Evolutionary conservation across 2,329 filamentous ascomycete species (phyloP), one percentile per base, ranked within the genome.

Genomic region (Cladosporium sp.): DNA sequence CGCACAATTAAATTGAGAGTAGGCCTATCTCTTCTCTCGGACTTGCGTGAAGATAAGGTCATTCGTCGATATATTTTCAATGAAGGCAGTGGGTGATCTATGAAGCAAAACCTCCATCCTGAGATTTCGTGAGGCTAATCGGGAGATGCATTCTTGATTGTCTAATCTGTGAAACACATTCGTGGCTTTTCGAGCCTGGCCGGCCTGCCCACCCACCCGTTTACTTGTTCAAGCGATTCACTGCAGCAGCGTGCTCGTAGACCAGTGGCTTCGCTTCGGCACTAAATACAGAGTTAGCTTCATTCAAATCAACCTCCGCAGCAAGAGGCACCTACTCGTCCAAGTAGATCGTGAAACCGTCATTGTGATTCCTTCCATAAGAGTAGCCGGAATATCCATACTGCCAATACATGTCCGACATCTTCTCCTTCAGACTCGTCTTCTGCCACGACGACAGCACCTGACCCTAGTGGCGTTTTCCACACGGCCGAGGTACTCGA

Each of bases 361-460:
- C 78, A 38, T 81, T 66, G 44, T 80, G 67, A 59, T 81, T 81
- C 37, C 71, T 69, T 1, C 78, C 77, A 34, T 77, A 79, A 3
- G 76, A 79, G 57, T 73, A 80, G 0, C 67, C 68, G 4, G 68
- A 71, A 55, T 66, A 80, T 0, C 78, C 78, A 55, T 69, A 80
- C 54, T 81, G 79, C 78, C 78, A 81, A 64, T 73, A 81, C 70
- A 80, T 69, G 54, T 80, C 77, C 2, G 74, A 65, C 61, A 81
- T 68, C 56, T 73, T 71, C 58, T 77, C 70, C 50, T 73, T 64
- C 6, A 77, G 56, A 12, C 65, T 69, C 4, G 76, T 76, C 19
- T 68, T 65, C 62, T 80, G 78, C 77, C 78, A 80, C 27, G 67
- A 64, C 9, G 71, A 68, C 2, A 79, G 53, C 1, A 75, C 76